Base-by-base conservation (phyloP, 768 basidiomycete species). In the Boletellus ananiceps region DNA sequence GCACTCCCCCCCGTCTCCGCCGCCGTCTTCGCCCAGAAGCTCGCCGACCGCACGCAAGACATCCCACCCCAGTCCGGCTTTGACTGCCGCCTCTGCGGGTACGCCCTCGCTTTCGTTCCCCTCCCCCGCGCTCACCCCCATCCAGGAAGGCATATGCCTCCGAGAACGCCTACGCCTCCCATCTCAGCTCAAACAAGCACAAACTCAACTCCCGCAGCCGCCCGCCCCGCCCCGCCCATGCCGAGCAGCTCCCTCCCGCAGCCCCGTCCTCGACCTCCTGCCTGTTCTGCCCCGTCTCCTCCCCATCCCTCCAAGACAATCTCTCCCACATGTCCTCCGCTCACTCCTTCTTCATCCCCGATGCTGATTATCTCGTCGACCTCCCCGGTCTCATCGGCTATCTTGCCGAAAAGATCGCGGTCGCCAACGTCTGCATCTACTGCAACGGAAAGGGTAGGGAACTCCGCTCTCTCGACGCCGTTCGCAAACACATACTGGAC, bases 321-420 rank as follows among this genome's bases (percentile, higher is more conserved):
- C 76, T 94, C 35, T 69, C 76, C 1, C 96, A 99, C 75, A 99
- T 99, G 96, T 82, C 87, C 35, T 64, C 68, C 43, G 67, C 67
- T 0, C 96, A 99, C 69, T 93, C 93, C 8, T 98, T 98, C 77
- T 96, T 95, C 75, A 77, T 99, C 54, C 96, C 96, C 39, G 94
- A 98, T 59, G 83, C 83, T 36, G 90, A 96, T 41, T 94, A 88
- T 68, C 82, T 98, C 58, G 73, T 86, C 59, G 92, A 98, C 69
- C 68, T 88, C 33, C 58, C 80, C 5, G 96, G 95, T 4, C 79
- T 99, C 39, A 70, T 98, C 51, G 68, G 73, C 7, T 91, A 94
- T 67, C 80, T 99, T 7, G 92, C 88, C 5, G 92, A 96, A 71
- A 96, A 96, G 70, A 82, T 97, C 41, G 86, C 88, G 0, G 81